Percentiles rank a stretch among this genome's conserved stretches.
Conservation (phyloP, 345 rosid genomes). For the Orychophragmus violaceus region DNA sequence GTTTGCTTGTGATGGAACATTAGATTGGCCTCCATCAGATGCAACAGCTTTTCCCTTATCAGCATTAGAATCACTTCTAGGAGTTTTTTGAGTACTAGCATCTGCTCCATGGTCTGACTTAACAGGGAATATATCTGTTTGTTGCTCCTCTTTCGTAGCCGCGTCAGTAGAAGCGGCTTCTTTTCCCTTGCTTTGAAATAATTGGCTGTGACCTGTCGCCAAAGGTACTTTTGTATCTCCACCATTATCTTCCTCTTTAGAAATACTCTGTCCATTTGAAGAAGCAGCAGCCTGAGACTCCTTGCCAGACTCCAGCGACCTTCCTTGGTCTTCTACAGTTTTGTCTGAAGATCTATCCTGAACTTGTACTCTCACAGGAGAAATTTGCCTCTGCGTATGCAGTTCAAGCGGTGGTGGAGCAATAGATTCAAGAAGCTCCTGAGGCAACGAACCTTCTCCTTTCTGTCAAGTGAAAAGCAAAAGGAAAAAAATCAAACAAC, state of each 20-base stretch:
- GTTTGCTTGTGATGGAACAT: conserved; percentile 56
- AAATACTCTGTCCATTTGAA: conserved; percentile 36
- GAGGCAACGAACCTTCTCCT: conserved; percentile 94
- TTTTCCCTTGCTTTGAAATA: conserved; percentile 41
- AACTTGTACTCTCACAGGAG: conserved; percentile 50
- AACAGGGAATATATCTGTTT: conserved; percentile 39
- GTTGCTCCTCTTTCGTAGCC: conserved; percentile 73
- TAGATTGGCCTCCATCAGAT: conserved; percentile 63
- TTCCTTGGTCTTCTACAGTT: conserved; percentile 53
- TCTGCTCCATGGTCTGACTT: conserved; percentile 80
- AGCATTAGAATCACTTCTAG: conserved; percentile 53
- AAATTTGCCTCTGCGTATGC: conserved; percentile 46
- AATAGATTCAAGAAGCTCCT: conserved; percentile 88
- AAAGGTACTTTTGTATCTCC: conserved; percentile 56
- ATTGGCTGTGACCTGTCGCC: conserved; percentile 40
- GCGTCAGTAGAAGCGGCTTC: conserved; percentile 40
- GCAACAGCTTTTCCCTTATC: conserved; percentile 77
- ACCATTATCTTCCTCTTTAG: conserved; percentile 56
- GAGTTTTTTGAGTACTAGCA: conserved; percentile 45
- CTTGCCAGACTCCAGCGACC: conserved; percentile 50
- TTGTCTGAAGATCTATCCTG: conserved; percentile 58
- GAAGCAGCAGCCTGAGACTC: conserved; percentile 45
- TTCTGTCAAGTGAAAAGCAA: conserved; percentile 49
- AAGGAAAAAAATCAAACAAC: neutral
- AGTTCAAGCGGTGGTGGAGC: conserved; percentile 82